Evolutionary conservation across 1,284 basidiomycete genomes (phyloP).

Genomic region (Stereum hirsutum): DNA sequence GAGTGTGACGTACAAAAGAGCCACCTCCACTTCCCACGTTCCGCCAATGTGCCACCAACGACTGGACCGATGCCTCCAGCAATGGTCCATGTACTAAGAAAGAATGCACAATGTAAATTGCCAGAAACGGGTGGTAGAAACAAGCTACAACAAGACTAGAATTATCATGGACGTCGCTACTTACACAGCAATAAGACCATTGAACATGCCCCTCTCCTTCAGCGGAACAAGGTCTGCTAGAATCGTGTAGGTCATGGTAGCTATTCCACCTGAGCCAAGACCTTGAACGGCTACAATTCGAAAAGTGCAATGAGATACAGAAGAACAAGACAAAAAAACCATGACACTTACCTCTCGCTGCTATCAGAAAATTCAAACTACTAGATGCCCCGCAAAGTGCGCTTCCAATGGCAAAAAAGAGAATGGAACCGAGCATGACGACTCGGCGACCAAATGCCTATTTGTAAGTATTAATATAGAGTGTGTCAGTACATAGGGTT

Average conservation of each 20-base stretch:
- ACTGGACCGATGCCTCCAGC: constrained; percentile 26
- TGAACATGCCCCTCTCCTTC: constrained; percentile 26
- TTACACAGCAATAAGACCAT: constrained; percentile 21
- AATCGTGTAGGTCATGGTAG: constrained; percentile 29
- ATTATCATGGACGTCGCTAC: constrained; percentile 1
- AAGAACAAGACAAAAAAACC: not conserved
- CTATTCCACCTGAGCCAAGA: constrained; percentile 36
- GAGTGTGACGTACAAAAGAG: constrained; percentile 24
- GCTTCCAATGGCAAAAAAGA: constrained; percentile 32
- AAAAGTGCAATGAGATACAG: not conserved
- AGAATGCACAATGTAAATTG: constrained; percentile 8
- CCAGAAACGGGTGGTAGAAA: constrained; percentile 6
- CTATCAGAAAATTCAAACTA: constrained; percentile 31
- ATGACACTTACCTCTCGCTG: constrained; percentile 19
- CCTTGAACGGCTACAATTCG: constrained; percentile 30
- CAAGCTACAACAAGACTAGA: constrained; percentile 8
- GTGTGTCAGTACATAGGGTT: not conserved
- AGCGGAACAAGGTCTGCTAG: constrained; percentile 36
- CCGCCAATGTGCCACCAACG: constrained; percentile 26
- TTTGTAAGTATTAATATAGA: not conserved
- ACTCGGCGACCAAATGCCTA: constrained; percentile 32
- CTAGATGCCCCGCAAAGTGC: constrained; percentile 32
- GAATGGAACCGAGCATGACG: constrained; percentile 23
- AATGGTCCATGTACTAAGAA: constrained; percentile 22
- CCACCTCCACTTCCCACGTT: constrained; percentile 27